Base-by-base conservation (phyloP, 805 yeast genomes). In the Wickerhamiella azyma region DNA sequence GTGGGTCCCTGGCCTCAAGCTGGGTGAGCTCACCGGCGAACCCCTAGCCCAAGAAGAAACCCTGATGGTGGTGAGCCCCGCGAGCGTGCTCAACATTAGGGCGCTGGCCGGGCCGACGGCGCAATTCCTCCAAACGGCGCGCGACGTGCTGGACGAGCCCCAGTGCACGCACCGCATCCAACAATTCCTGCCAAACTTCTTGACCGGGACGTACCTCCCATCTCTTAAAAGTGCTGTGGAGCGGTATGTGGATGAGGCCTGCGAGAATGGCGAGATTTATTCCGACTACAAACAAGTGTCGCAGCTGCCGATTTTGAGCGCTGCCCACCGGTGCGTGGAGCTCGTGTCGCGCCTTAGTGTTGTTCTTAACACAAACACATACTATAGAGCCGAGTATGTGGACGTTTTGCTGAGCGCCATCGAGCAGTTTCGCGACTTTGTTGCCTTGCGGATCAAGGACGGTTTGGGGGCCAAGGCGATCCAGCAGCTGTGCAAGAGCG, bases 31-130 rank as follows among this genome's bases (percentile, higher is more conserved):
- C 1, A 56, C 64, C 13, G 50, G 45, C 30, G 54, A 63, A 8
- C 52, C 68, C 2, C 57, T 53, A 36, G 48, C 54, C 1, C 44
- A 47, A 16, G 45, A 49, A 24, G 54, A 55, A 38, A 48, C 50
- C 36, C 41, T 56, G n/a, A 48, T 47, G 13, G 53, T 53, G 2
- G 58, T 19, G 51, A 60, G 51, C 52, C 68, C 51, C 0, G 77
- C 85, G 2, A 77, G 77, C 55, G 71, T 85, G 13, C 77, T 81
- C 62, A 85, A 86, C 55, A 84, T 88, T 80, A 72, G 88, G 52
- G 71, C 82, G 5, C 72, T 86, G 13, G 62, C 85, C 41, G 94
- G 82, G 48, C 79, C 83, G 33, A 76, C 85, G 33, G 68, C 85
- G 41, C 64, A 88, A 47, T 88, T 97, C 57, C 84, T 94, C 39